Evolutionary conservation across 2,329 filamentous ascomycete species (phyloP).

Genomic region (Cordyceps farinosa): DNA sequence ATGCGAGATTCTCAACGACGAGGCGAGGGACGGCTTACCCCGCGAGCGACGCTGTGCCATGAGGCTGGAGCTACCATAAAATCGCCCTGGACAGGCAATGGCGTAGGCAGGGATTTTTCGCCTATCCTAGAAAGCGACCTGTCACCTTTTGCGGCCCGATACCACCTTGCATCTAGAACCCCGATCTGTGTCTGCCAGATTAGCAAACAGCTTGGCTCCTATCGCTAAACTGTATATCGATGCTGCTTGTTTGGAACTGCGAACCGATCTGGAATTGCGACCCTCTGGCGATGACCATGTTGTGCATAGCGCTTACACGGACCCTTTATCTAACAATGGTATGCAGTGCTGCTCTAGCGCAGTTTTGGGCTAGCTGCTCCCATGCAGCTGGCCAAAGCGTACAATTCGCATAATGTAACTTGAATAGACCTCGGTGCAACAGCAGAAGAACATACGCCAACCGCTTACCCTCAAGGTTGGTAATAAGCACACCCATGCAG

Average conservation of each 20-base stretch:
- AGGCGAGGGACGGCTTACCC: conserved; percentile 5
- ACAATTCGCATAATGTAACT: background rate
- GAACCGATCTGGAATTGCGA: background rate
- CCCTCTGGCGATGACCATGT: too few relatives aligned
- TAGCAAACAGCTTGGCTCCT: background rate
- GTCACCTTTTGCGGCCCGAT: background rate
- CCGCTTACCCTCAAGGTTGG: background rate
- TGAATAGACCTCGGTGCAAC: background rate
- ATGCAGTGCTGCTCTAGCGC: background rate
- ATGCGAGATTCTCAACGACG: background rate
- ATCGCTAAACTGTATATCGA: too few relatives aligned
- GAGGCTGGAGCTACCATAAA: background rate
- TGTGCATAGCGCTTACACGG: background rate
- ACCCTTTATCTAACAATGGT: background rate
- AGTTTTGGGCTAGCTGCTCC: background rate
- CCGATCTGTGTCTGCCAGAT: background rate
- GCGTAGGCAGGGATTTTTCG: background rate
- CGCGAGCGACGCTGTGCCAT: conserved; percentile 13
- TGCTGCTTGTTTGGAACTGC: background rate
- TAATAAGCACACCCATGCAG: background rate
- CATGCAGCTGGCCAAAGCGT: background rate
- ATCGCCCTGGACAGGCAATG: background rate
- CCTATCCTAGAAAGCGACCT: background rate
- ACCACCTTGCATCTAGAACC: background rate
- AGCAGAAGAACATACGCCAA: background rate